These are phyloP conservation scores for Vitis riparia DNA, from an alignment of 164 flowering plant genomes.

Conservation along the genomic window DNA sequence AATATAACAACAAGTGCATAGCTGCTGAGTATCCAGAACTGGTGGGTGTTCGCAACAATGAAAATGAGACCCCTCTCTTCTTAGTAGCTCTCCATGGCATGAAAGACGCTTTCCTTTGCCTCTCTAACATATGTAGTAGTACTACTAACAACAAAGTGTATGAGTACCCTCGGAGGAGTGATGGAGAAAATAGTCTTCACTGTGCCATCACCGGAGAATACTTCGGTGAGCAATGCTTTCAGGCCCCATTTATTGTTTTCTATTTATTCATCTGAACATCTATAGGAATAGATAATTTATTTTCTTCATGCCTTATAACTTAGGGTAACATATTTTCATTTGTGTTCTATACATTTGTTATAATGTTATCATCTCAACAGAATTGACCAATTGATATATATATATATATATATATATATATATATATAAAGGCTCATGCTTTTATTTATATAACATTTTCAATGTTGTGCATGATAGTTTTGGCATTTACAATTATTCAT, in stretches of 20 bases:
- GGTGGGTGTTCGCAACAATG: slow-evolving; percentile 12
- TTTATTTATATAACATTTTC: too few species aligned
- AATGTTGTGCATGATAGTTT: slow-evolving; percentile 14
- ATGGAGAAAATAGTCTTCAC: slow-evolving; percentile 39
- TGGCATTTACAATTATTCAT: slow-evolving; percentile 35
- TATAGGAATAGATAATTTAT: too few species aligned
- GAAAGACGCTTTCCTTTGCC: slow-evolving; percentile 26
- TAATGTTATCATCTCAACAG: too few species aligned
- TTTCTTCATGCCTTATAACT: too few species aligned
- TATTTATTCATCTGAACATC: too few species aligned
- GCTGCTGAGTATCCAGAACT: not conserved
- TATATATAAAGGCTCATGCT: too few species aligned
- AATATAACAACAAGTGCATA: slow-evolving; percentile 10
- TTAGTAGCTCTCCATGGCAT: slow-evolving; percentile 30
- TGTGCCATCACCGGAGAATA: slow-evolving; percentile 32
- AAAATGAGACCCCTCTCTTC: slow-evolving; percentile 35
- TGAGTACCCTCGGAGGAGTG: slow-evolving; percentile 5
- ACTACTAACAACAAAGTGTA: not conserved
- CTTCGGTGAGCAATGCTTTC: slow-evolving; percentile 17
- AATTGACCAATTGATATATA: too few species aligned
- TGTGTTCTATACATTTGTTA: too few species aligned
- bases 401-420: too few species aligned
- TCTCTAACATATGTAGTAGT: not conserved
- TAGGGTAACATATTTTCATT: too few species aligned
- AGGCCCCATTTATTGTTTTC: too few species aligned